phyloP scores from a whole-genome alignment of 2,329 filamentous ascomycete genomes.

The Diaporthe sp. region DNA sequence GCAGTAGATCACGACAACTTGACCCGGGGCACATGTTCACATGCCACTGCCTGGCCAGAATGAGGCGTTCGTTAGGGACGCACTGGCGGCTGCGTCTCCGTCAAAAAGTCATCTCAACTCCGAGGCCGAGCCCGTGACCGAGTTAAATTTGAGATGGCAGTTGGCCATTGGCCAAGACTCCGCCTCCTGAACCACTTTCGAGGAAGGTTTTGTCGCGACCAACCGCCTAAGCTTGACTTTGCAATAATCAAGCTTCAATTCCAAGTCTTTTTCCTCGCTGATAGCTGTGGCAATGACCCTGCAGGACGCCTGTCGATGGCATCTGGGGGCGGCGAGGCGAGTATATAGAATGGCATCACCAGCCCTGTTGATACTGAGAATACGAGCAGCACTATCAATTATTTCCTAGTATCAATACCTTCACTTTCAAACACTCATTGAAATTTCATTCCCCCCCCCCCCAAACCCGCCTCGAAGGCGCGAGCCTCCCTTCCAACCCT shows the following conservation, averaged over 20 bases:
- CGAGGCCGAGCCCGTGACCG: neutral
- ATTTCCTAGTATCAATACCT: neutral
- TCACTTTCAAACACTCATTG: neutral
- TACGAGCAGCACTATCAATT: no score
- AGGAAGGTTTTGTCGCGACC: conserved; percentile 23
- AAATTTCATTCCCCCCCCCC: neutral
- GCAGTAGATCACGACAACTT: neutral
- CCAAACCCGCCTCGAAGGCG: neutral
- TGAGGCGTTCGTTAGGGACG: neutral
- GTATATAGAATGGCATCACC: neutral
- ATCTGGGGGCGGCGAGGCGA: neutral
- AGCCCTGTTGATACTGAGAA: neutral
- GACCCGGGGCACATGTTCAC: neutral
- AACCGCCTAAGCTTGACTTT: conserved; percentile 2
- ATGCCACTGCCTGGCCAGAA: neutral
- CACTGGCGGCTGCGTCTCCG: neutral
- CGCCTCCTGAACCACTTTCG: conserved; percentile 23
- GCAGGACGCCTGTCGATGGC: neutral
- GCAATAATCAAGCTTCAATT: neutral
- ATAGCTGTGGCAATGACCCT: neutral
- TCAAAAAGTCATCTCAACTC: conserved; percentile 8
- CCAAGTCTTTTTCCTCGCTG: neutral
- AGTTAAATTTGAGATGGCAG: conserved; percentile 11
- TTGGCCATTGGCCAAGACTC: conserved; percentile 28
- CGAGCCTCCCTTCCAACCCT: neutral